Evolutionary conservation across 257 asterid species (phyloP).

Genomic region (Coffea eugenioides): DNA sequence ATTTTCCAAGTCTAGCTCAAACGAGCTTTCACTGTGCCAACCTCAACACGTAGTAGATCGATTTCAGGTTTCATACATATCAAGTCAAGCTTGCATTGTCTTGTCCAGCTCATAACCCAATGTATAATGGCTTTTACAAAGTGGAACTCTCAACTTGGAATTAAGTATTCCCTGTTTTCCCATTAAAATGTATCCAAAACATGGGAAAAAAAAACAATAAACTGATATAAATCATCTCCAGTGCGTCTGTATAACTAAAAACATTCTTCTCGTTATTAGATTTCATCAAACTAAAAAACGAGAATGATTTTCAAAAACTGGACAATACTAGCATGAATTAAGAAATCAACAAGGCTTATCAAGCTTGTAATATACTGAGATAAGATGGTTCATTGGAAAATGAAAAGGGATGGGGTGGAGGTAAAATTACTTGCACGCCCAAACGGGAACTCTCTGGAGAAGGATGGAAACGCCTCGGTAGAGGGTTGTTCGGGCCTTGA

Average conservation of each 20-base stretch:
- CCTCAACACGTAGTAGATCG: too few species aligned
- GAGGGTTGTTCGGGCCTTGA: slow-evolving; percentile 51
- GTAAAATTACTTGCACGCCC: slow-evolving; percentile 82
- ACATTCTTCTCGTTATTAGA: neutral
- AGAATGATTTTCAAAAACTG: neutral
- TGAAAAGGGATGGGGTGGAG: neutral
- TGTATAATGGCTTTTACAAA: too few species aligned
- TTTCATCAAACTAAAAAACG: neutral
- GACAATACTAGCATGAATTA: neutral
- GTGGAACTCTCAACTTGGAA: neutral
- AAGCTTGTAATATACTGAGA: too few species aligned
- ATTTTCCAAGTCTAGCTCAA: too few species aligned
- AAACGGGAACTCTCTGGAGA: slow-evolving; percentile 54
- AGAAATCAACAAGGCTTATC: too few species aligned
- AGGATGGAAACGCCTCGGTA: slow-evolving; percentile 75
- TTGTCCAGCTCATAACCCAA: too few species aligned
- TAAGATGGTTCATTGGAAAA: neutral
- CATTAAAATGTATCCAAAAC: neutral
- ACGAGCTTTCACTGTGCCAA: too few species aligned
- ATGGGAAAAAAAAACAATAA: too few species aligned
- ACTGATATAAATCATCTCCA: neutral
- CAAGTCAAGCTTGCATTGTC: too few species aligned
- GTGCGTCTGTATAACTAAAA: neutral
- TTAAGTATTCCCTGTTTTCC: neutral
- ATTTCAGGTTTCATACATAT: too few species aligned